Conservation (phyloP, 2,329 filamentous ascomycete species). For the Allantophomopsis cytisporea region DNA sequence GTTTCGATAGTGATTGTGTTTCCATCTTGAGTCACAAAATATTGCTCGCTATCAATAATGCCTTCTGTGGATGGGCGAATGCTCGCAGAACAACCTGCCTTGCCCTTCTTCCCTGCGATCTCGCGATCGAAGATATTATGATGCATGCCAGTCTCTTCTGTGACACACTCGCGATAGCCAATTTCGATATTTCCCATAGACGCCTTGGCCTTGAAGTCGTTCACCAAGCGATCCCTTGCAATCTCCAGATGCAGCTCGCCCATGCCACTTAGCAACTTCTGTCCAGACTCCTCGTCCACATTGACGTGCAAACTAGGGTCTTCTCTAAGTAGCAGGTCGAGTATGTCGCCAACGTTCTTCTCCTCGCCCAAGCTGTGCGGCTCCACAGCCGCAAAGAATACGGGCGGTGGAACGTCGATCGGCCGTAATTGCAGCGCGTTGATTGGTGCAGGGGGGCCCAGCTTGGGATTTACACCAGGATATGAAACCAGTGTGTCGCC, state of each 20-base stretch:
- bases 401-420: slow-evolving; percentile 80
- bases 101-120: slow-evolving; percentile 67
- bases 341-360: slow-evolving; percentile 62
- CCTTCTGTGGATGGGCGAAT: slow-evolving; percentile 45
- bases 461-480: slow-evolving; percentile 42
- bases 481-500: slow-evolving; percentile 83
- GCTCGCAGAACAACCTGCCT: slow-evolving; percentile 58
- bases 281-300: slow-evolving; percentile 78
- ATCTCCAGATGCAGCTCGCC: slow-evolving; percentile 93
- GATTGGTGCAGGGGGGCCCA: slow-evolving; percentile 52
- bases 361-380: slow-evolving; percentile 65
- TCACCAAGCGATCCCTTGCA: slow-evolving; percentile 73
- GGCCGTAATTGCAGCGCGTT: slow-evolving; percentile 72
- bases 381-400: slow-evolving; percentile 93
- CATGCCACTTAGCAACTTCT: slow-evolving; percentile 92
- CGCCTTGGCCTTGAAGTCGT: slow-evolving; percentile 77
- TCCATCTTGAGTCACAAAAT: slow-evolving; percentile 44
- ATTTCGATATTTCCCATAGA: slow-evolving; percentile 87
- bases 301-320: slow-evolving; percentile 84
- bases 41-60: slow-evolving; percentile 23
- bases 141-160: slow-evolving; percentile 38
- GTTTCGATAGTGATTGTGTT: slow-evolving; percentile 52
- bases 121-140: slow-evolving; percentile 61
- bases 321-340: slow-evolving; percentile 72
- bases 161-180: slow-evolving; percentile 79